Evolutionary conservation across 1,284 basidiomycete species (phyloP).

Genomic region (Ustilago crameri): DNA sequence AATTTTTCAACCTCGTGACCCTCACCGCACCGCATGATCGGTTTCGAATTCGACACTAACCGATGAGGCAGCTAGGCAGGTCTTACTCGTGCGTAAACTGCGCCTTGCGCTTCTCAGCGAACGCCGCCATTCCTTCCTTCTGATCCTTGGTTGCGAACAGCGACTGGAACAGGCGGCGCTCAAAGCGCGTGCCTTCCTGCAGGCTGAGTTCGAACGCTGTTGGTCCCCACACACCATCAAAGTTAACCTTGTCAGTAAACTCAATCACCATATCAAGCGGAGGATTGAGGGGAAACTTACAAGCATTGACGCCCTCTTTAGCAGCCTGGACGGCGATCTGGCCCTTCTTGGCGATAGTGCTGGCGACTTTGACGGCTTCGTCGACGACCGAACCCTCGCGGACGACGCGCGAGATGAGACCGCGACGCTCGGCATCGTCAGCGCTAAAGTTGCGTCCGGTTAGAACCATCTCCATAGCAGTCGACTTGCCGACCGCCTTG

Average conservation of each 20-base stretch:
- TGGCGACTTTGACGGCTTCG: constrained; percentile 86
- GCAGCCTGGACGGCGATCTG: constrained; percentile 86
- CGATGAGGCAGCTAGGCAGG: no score
- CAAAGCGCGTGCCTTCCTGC: constrained; percentile 84
- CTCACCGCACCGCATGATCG: no score
- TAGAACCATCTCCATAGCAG: constrained; percentile 93
- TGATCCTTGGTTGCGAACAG: constrained; percentile 95
- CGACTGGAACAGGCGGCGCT: constrained; percentile 89
- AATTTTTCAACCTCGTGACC: constrained; percentile 23
- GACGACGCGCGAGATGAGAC: constrained; percentile 83
- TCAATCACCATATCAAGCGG: no score
- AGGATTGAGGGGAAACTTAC: constrained; percentile 70
- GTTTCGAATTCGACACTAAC: no score
- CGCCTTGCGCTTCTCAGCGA: constrained; percentile 89
- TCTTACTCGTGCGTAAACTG: constrained; percentile 59
- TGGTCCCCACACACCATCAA: not conserved
- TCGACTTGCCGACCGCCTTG: constrained; percentile 87
- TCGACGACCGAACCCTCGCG: constrained; percentile 78
- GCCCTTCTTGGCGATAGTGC: constrained; percentile 84
- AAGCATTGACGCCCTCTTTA: constrained; percentile 94
- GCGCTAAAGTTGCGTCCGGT: constrained; percentile 81
- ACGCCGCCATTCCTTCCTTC: constrained; percentile 98
- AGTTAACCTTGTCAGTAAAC: no score
- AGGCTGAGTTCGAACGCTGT: constrained; percentile 81
- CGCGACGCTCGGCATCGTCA: constrained; percentile 86